Conservation (phyloP, 371 early-diverging fungal genomes). For the Apophysomyces trapeziformis region DNA sequence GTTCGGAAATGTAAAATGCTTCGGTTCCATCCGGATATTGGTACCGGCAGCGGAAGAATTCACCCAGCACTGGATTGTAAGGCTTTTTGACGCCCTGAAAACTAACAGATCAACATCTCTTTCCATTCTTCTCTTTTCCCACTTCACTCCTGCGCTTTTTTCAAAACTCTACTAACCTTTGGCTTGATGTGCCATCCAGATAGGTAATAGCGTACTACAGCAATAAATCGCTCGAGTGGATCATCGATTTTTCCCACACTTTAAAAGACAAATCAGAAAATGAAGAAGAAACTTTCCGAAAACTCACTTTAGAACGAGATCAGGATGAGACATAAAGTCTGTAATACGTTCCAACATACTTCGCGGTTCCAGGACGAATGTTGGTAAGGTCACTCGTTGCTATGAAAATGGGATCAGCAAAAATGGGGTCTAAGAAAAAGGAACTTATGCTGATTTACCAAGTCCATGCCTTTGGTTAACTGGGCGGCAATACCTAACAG, state of each 20-base stretch:
- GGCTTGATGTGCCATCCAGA: conserved; percentile 98
- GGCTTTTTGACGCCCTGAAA: conserved; percentile 95
- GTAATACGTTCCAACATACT: conserved; percentile 92
- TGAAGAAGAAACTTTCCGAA: neutral
- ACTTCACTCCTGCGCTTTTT: too few relatives aligned
- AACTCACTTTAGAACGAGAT: conserved; percentile 76
- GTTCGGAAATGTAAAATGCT: conserved; percentile 86
- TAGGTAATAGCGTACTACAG: conserved; percentile 88
- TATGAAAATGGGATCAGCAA: conserved; percentile 10
- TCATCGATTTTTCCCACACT: conserved; percentile 72
- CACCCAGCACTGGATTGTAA: conserved; percentile 94
- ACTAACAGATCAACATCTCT: neutral
- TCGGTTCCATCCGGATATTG: conserved; percentile 69
- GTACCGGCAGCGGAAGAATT: conserved; percentile 86
- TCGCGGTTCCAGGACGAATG: conserved; percentile 94
- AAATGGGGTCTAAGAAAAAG: conserved; percentile 10
- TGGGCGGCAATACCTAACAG: conserved; percentile 84
- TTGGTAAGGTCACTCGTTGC: conserved; percentile 88
- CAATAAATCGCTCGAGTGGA: conserved; percentile 86
- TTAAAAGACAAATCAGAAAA: neutral
- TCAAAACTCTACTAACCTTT: conserved; percentile 57
- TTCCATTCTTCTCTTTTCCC: too few relatives aligned
- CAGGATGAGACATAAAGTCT: conserved; percentile 93
- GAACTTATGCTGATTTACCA: conserved; percentile 37
- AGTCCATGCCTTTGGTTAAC: conserved; percentile 85